A percentile compares a stretch with the other conserved stretches of the same genome.
Conservation (phyloP, 805 yeast genomes). For the Pichia gijzeniarum region DNA sequence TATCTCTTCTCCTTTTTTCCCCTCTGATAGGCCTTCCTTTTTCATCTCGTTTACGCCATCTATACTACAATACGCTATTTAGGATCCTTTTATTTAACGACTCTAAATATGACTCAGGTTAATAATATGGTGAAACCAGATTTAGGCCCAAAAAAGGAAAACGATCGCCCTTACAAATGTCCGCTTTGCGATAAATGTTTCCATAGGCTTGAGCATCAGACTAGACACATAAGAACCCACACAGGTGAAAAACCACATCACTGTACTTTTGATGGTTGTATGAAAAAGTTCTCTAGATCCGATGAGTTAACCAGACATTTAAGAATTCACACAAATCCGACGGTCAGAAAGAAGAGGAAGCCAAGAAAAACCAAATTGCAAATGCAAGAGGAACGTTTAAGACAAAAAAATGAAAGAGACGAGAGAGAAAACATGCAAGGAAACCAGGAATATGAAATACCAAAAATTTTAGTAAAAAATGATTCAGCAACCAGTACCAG, state of each 20-base stretch:
- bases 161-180: conserved; percentile 60
- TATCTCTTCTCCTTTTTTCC: no score
- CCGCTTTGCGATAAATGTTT: conserved; percentile 70
- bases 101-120: no score
- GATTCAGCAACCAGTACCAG: neutral
- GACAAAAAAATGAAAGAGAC: conserved; percentile 10
- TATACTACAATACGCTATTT: no score
- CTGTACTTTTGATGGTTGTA: conserved; percentile 68
- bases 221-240: conserved; percentile 73
- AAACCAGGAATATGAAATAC: neutral
- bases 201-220: conserved; percentile 71
- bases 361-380: conserved; percentile 19
- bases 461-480: neutral
- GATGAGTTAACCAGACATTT: conserved; percentile 72
- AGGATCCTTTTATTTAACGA: no score
- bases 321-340: conserved; percentile 67
- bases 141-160: conserved; percentile 14
- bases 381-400: conserved; percentile 12
- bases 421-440: no score
- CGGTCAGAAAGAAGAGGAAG: conserved; percentile 49
- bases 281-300: conserved; percentile 59
- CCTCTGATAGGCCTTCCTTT: no score
- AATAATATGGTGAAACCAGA: neutral
- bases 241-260: conserved; percentile 79
- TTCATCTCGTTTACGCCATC: no score